Conservation (phyloP, 768 basidiomycete genomes). For the Boletus tomentosulus region DNA sequence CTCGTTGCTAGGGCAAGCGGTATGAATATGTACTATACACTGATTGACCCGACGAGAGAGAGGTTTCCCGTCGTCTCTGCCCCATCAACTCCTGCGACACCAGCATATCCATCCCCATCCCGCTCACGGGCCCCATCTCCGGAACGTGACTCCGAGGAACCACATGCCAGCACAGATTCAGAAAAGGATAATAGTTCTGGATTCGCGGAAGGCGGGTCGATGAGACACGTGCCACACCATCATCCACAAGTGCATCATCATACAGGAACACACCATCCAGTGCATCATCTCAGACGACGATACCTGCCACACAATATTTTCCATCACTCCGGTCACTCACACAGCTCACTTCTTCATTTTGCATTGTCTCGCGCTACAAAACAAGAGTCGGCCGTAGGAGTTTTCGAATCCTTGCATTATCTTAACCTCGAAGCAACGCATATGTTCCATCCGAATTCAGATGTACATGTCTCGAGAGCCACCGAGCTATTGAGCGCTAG, state of each 20-base stretch:
- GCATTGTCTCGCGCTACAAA: conserved; percentile 30
- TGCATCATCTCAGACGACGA: conserved; percentile 5
- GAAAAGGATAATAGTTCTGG: background rate
- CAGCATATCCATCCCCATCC: conserved; percentile 30
- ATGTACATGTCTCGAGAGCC: conserved; percentile 39
- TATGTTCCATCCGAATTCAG: conserved; percentile 46
- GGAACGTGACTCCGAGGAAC: background rate
- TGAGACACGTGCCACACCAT: background rate
- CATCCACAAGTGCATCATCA: conserved; percentile 6
- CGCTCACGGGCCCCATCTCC: conserved; percentile 35
- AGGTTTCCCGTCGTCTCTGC: conserved; percentile 50
- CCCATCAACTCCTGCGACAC: conserved; percentile 34
- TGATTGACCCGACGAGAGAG: conserved; percentile 62
- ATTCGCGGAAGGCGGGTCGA: background rate
- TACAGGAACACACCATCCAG: background rate
- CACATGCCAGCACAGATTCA: background rate
- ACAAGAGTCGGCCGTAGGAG: conserved; percentile 57
- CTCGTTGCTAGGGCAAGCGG: conserved; percentile 60
- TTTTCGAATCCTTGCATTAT: conserved; percentile 70
- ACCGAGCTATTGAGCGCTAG: conserved; percentile 46
- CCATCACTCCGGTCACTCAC: conserved; percentile 30
- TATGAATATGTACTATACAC: conserved; percentile 53
- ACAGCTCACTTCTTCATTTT: conserved; percentile 38
- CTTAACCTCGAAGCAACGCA: conserved; percentile 60
- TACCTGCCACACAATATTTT: conserved; percentile 13